Evolutionary conservation across 148 eudicot genomes (phyloP).

Genomic region (Vaccinium corymbosum): DNA sequence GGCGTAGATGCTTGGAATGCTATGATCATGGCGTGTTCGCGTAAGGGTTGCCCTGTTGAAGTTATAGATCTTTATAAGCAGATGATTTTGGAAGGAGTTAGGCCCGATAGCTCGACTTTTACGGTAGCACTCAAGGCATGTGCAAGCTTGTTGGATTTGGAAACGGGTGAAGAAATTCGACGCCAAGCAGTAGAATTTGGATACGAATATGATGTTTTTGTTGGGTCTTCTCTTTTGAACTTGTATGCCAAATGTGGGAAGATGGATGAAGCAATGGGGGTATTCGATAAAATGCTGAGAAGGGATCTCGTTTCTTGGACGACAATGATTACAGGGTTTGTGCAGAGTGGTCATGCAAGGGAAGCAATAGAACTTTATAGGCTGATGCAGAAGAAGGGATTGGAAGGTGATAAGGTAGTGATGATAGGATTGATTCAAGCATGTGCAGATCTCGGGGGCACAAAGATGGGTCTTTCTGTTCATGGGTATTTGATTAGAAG

Average conservation of each 20-base stretch:
- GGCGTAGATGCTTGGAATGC: constrained; percentile 66
- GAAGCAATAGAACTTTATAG: constrained; percentile 44
- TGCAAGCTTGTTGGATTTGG: constrained; percentile 45
- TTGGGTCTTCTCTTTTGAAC: constrained; percentile 58
- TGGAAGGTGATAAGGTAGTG: constrained; percentile 58
- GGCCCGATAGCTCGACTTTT: constrained; percentile 78
- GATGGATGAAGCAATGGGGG: constrained; percentile 51
- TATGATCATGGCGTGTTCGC: constrained; percentile 51
- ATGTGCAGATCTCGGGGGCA: constrained; percentile 42
- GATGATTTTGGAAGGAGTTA: constrained; percentile 45
- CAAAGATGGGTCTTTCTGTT: constrained; percentile 48
- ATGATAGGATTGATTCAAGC: constrained; percentile 72
- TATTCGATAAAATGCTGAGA: constrained; percentile 50
- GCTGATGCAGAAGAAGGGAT: constrained; percentile 42
- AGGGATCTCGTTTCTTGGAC: constrained; percentile 67
- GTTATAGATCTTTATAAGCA: constrained; percentile 38
- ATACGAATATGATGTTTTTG: constrained; percentile 60
- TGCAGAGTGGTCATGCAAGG: constrained; percentile 39
- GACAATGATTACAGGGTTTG: constrained; percentile 59
- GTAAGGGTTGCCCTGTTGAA: constrained; percentile 28
- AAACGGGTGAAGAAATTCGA: constrained; percentile 53
- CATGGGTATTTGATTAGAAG: constrained; percentile 63
- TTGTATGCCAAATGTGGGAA: constrained; percentile 56
- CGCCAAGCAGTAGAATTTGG: constrained; percentile 44
- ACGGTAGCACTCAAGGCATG: constrained; percentile 72